Evolutionary conservation across 495 filamentous ascomycete genomes (phyloP), one percentile per base, ranked within the genome.

Genomic region (Penicillium subrubescens): DNA sequence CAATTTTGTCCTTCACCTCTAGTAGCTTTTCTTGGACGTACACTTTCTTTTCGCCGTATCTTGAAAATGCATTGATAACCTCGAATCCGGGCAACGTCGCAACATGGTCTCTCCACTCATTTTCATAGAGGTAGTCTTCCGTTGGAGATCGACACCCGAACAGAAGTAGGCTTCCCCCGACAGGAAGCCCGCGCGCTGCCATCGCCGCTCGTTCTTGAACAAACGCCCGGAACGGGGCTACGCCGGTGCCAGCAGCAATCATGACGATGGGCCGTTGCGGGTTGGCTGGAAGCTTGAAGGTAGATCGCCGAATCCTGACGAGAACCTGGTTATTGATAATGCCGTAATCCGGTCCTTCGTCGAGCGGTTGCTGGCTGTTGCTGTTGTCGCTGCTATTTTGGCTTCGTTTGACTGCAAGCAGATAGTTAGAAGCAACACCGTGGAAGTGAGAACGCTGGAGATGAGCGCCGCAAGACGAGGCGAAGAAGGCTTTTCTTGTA

Each of bases 221-320:
- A 46, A 77, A 79, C 0, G 63, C 76, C n/a, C 65, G 51, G 39
- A 70, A 64, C 10, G 65, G 64, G 3, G 76, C 76, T 41, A 79
- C 61, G 4, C 75, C 76, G 19, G 63, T 73, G 29, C 76, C 76
- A 50, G 71, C 65, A 14, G 64, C 72, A 14, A 78, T 62, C 70
- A 78, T 74, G n/a, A 78, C 27, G 8, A 79, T 65, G 5, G 76
- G 71, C 14, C 14, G 55, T 2, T 57, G 43, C 1, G 66, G n/a
- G 15, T 62, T 41, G 10, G 37, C 53, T 44, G 73, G 75, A 7
- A 76, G 67, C 59, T 76, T 73, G 71, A 81, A 81, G 17, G 66
- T 70, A 15, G 75, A 77, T 52, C 68, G 68, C 17, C 74, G 73
- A 29, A 80, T 59, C 35, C 74, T 69, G 15, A 68, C 74, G 46